These are phyloP conservation scores for Dalechampia spathulata DNA, from an alignment of 441 rosid species.

Conservation along the genomic window DNA sequence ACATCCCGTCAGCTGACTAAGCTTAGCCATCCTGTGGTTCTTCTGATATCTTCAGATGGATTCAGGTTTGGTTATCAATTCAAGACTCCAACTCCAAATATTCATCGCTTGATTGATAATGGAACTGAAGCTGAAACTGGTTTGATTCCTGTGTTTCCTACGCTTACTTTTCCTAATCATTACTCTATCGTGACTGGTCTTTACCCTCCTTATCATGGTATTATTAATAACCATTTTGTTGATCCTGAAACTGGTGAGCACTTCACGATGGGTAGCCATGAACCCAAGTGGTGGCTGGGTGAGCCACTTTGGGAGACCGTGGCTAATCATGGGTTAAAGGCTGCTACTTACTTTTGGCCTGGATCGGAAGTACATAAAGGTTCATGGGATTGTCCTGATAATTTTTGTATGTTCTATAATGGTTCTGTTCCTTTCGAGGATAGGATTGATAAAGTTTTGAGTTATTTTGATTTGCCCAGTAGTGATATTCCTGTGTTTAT, in stretches of 20 bases:
- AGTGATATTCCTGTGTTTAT: slow-evolving; percentile 63
- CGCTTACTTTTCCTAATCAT: slow-evolving; percentile 87
- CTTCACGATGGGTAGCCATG: slow-evolving; percentile 68
- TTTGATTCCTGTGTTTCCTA: slow-evolving; percentile 80
- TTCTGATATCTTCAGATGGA: too few species aligned
- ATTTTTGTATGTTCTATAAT: slow-evolving; percentile 49
- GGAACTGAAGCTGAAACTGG: slow-evolving; percentile 89
- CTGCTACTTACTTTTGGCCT: slow-evolving; percentile 91
- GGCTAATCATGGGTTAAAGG: slow-evolving; percentile 62
- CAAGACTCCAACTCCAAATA: slow-evolving; percentile 63
- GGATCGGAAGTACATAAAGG: slow-evolving; percentile 92
- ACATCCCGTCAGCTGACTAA: slow-evolving; percentile 48
- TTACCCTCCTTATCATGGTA: slow-evolving; percentile 80
- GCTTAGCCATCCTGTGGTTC: slow-evolving; percentile 54
- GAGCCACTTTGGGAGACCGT: slow-evolving; percentile 96
- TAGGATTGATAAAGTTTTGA: too few species aligned
- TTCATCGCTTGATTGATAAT: slow-evolving; percentile 62
- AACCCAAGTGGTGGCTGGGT: slow-evolving; percentile 92
- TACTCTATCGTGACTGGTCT: slow-evolving; percentile 91
- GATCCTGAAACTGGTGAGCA: slow-evolving; percentile 57
- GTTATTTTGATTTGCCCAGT: too few species aligned
- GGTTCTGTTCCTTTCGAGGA: too few species aligned
- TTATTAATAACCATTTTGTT: slow-evolving; percentile 50
- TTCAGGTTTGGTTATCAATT: too few species aligned
- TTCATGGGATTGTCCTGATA: slow-evolving; percentile 69